A percentile compares a stretch with the other conserved stretches of the same genome.
Conservation (phyloP, 306 rosid genomes). For the Vigna hirtella region DNA sequence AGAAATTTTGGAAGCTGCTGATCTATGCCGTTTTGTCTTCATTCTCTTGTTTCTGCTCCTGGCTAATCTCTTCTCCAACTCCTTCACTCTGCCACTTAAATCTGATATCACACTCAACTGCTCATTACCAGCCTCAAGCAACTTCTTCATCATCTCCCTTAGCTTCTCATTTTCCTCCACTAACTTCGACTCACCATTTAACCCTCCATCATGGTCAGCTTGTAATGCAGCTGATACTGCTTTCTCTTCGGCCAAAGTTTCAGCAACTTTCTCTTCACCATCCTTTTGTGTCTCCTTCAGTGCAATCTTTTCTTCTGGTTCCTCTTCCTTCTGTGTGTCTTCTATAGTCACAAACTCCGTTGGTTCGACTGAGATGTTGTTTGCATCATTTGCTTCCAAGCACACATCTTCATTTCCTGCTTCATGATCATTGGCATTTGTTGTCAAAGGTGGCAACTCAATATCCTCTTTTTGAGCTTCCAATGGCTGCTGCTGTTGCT, state of each 20-base stretch:
- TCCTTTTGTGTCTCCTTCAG: background rate
- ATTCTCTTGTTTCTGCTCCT: conserved; percentile 52
- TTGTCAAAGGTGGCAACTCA: background rate
- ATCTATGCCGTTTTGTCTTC: conserved; percentile 38
- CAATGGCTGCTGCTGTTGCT: conserved; percentile 1
- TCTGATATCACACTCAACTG: conserved; percentile 65
- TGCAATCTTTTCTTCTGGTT: background rate
- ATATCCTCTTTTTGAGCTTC: conserved; percentile 39
- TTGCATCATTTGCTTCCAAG: conserved; percentile 21
- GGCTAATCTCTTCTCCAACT: conserved; percentile 69
- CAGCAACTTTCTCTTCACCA: background rate
- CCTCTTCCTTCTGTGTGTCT: background rate
- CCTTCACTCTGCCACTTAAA: conserved; percentile 67
- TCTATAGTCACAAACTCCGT: background rate
- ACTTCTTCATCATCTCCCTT: conserved; percentile 62
- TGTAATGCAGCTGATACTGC: background rate
- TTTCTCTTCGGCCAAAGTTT: background rate
- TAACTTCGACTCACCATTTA: conserved; percentile 36
- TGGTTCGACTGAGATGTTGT: background rate
- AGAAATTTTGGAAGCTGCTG: conserved; percentile 33
- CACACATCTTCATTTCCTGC: conserved; percentile 1
- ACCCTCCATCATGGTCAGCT: background rate
- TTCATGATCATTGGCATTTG: background rate
- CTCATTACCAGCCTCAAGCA: conserved; percentile 69
- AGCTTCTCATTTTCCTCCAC: conserved; percentile 66